Evolutionary conservation across 2,329 filamentous ascomycete species (phyloP).

Genomic region (Aspergillus neotritici): DNA sequence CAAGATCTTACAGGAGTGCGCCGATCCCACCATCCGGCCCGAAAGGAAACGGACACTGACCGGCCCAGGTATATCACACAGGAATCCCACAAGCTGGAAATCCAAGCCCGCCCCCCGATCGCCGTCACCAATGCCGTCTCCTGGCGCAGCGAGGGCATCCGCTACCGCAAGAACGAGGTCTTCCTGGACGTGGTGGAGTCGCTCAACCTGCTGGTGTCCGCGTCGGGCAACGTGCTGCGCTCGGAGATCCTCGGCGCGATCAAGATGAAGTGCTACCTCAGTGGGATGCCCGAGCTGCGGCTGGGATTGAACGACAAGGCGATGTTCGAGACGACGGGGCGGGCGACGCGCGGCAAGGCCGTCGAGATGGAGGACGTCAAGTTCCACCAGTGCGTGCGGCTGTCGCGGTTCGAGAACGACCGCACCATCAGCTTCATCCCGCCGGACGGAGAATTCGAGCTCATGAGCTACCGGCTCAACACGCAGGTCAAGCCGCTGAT

Average conservation of each 20-base stretch:
- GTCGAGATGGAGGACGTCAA: conserved; percentile 99
- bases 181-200: conserved; percentile 97
- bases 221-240: conserved; percentile 88
- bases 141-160: conserved; percentile 95
- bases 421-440: conserved; percentile 98
- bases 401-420: conserved; percentile 97
- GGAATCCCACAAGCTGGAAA: conserved; percentile 96
- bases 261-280: conserved; percentile 99
- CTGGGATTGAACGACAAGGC: conserved; percentile 96
- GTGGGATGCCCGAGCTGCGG: conserved; percentile 93
- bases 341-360: conserved; percentile 88
- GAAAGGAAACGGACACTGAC: neutral
- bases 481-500: conserved; percentile 98
- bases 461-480: conserved; percentile 98
- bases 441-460: conserved; percentile 95
- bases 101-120: conserved; percentile 92
- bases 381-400: conserved; percentile 94
- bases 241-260: conserved; percentile 95
- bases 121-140: conserved; percentile 97
- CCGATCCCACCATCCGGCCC: conserved; percentile 1
- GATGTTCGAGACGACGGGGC: conserved; percentile 97
- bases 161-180: conserved; percentile 98
- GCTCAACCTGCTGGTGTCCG: conserved; percentile 88
- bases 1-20: conserved; percentile 90
- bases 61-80: conserved; percentile 78